Conservation (phyloP, 2,329 filamentous ascomycete species). For the Cercospora beticola region DNA sequence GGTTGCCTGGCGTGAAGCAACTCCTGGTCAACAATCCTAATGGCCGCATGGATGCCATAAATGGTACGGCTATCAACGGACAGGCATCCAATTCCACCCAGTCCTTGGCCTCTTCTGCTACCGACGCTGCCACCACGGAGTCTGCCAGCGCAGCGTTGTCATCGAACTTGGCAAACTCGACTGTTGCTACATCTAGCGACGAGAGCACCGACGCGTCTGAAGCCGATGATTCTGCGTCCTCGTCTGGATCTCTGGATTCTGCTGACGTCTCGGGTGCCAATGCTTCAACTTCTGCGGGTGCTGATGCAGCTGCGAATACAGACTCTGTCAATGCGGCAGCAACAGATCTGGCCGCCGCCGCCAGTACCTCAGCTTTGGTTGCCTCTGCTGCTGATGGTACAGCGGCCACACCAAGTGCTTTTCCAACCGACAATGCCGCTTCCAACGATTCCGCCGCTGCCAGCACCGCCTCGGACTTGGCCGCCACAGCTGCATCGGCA, state of each 20-base stretch:
- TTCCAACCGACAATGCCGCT: neutral
- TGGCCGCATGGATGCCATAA: neutral
- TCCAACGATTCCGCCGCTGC: neutral
- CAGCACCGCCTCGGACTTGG: neutral
- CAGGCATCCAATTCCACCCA: neutral
- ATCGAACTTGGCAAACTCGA: neutral
- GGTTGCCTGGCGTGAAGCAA: slow-evolving; percentile 28
- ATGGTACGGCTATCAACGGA: neutral
- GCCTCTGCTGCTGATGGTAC: neutral
- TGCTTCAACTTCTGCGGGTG: neutral
- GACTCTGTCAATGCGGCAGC: neutral
- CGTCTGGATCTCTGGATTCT: neutral
- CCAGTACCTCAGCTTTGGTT: neutral
- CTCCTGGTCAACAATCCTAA: neutral
- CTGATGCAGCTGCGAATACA: neutral
- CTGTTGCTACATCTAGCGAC: neutral
- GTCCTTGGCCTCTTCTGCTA: neutral
- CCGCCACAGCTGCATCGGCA: neutral
- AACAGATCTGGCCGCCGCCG: neutral
- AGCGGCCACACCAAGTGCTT: neutral
- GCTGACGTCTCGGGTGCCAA: neutral
- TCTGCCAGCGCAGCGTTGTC: neutral
- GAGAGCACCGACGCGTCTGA: neutral
- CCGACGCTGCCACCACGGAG: neutral
- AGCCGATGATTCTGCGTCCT: neutral